These are phyloP conservation scores for Trametes sanguinea DNA, from an alignment of 768 basidiomycete genomes.

Conservation along the genomic window DNA sequence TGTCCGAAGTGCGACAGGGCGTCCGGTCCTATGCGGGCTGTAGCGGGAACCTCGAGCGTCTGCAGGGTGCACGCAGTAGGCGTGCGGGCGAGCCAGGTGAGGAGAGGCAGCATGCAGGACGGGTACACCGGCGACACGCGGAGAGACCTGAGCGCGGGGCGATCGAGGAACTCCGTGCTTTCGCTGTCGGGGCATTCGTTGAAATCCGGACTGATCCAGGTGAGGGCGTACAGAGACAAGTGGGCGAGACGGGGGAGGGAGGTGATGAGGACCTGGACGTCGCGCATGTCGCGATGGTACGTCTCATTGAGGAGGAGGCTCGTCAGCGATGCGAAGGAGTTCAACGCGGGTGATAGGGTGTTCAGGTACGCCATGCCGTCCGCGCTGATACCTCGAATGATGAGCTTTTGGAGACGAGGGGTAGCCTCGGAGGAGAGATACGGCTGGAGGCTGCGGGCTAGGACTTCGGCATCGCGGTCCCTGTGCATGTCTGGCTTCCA, in stretches of 20 bases:
- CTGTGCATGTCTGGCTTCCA: slow-evolving; percentile 15
- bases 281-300: slow-evolving; percentile 5
- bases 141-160: slow-evolving; percentile 7
- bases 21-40: slow-evolving; percentile 7
- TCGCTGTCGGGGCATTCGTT: not conserved
- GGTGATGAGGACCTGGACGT: slow-evolving; percentile 9
- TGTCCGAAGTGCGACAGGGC: slow-evolving; percentile 2
- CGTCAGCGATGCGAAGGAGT: slow-evolving; percentile 4
- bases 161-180: not conserved
- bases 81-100: slow-evolving; percentile 11
- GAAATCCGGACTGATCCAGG: slow-evolving; percentile 5
- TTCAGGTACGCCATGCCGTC: slow-evolving; percentile 5
- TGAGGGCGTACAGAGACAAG: slow-evolving; percentile 11
- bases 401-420: slow-evolving; percentile 11
- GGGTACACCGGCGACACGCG: slow-evolving; percentile 12
- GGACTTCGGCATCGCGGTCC: not conserved
- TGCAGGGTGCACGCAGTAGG: not conserved
- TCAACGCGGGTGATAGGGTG: slow-evolving; percentile 1
- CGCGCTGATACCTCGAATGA: slow-evolving; percentile 6
- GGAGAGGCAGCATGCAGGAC: slow-evolving; percentile 1
- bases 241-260: slow-evolving; percentile 10
- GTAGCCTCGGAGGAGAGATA: slow-evolving; percentile 2
- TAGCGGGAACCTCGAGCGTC: slow-evolving; percentile 1
- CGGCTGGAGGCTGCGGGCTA: not conserved
- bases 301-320: slow-evolving; percentile 8